Percentiles rank a stretch among this genome's conserved stretches.
Evolutionary conservation across 345 rosid genomes (phyloP).

Genomic region (Lepidium aucheri): DNA sequence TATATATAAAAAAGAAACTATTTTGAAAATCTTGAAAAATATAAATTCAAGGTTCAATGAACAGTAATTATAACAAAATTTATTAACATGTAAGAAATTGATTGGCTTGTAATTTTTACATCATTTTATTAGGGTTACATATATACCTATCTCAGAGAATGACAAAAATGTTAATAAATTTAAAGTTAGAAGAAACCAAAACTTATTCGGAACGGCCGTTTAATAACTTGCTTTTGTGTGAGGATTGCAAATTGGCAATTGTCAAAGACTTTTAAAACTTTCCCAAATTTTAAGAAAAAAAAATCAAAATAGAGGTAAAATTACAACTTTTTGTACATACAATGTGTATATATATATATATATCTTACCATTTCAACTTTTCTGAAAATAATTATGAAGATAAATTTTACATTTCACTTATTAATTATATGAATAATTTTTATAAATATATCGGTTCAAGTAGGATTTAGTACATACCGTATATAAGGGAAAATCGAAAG

Average conservation of each 20-base stretch:
- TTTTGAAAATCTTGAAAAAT: background rate
- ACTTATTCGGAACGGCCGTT: background rate
- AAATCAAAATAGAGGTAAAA: background rate
- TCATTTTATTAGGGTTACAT: background rate
- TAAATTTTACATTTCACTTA: too few species aligned
- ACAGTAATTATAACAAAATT: background rate
- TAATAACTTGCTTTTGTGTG: background rate
- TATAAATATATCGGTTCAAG: too few species aligned
- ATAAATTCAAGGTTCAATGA: slow-evolving; percentile 13
- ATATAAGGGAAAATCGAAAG: too few species aligned
- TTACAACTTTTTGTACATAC: background rate
- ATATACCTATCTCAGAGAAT: slow-evolving; percentile 3
- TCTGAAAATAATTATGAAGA: too few species aligned
- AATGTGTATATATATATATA: background rate
- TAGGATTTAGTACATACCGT: too few species aligned
- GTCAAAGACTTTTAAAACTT: background rate
- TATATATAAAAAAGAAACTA: background rate
- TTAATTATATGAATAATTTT: too few species aligned
- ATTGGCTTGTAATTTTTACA: slow-evolving; percentile 8
- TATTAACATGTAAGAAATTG: background rate
- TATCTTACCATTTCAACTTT: too few species aligned
- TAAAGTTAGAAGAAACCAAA: slow-evolving; percentile 16
- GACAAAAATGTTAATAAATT: slow-evolving; percentile 15
- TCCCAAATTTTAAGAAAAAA: background rate
- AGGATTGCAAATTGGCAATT: background rate